A percentile compares a stretch with the other conserved stretches of the same genome.
phyloP scores from a whole-genome alignment of 2,329 filamentous ascomycete species.

The Trichoderma sp. region DNA sequence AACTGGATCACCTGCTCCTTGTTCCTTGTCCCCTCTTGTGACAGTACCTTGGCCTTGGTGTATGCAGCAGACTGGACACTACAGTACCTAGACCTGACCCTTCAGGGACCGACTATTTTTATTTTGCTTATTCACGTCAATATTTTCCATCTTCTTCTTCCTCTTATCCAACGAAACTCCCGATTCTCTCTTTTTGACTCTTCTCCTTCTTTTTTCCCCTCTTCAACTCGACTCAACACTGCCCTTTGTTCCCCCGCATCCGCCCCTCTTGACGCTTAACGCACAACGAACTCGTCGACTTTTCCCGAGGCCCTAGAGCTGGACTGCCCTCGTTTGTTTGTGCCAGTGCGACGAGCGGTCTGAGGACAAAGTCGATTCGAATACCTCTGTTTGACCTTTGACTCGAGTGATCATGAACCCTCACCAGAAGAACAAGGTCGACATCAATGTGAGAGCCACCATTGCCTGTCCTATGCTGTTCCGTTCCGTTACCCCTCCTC shows the following conservation, averaged over 20 bases:
- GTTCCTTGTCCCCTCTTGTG: conserved; percentile 4
- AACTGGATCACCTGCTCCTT: conserved; percentile 18
- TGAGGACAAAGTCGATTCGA: neutral
- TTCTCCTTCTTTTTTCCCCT: neutral
- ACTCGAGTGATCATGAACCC: conserved; percentile 71
- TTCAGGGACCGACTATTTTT: conserved; percentile 14
- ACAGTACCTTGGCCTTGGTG: neutral
- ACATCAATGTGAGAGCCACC: conserved; percentile 69
- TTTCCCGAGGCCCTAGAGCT: neutral
- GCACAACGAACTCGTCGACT: neutral
- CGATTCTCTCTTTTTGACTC: neutral
- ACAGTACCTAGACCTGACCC: neutral
- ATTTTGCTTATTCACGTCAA: neutral
- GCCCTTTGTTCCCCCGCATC: neutral
- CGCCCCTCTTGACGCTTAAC: neutral
- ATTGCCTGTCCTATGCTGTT: neutral
- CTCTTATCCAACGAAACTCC: neutral
- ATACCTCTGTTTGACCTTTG: neutral
- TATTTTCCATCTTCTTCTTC: neutral
- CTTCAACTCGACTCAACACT: neutral
- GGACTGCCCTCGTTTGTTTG: neutral
- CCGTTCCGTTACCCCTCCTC: conserved; percentile 5
- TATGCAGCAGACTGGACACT: neutral
- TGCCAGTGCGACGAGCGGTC: neutral
- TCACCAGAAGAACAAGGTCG: conserved; percentile 97